Percentiles rank a stretch among this genome's conserved stretches.
Evolutionary conservation across 306 rosid species (phyloP).

Genomic region (Psophocarpus tetragonolobus): DNA sequence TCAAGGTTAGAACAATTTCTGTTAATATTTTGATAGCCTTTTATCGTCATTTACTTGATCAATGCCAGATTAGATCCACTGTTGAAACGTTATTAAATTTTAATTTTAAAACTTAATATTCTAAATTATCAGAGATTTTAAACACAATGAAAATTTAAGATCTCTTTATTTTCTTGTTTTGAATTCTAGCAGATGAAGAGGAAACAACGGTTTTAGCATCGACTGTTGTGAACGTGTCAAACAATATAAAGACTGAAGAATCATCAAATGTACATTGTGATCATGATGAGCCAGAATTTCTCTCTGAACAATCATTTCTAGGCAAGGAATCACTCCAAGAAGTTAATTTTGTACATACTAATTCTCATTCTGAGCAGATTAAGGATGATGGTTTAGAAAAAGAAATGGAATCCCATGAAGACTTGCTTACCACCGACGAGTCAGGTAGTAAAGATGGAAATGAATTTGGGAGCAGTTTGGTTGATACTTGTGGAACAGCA

Average conservation of each 20-base stretch:
- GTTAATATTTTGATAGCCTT: neutral
- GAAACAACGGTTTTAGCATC: constrained; percentile 21
- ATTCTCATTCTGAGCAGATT: constrained; percentile 31
- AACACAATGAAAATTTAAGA: neutral
- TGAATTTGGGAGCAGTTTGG: constrained; percentile 26
- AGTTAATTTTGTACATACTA: constrained; percentile 16
- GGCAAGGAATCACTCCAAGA: constrained; percentile 28
- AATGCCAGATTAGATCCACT: neutral
- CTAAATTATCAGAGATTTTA: neutral
- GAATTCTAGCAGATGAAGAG: constrained; percentile 49
- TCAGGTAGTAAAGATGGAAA: constrained; percentile 27
- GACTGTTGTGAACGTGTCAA: constrained; percentile 27
- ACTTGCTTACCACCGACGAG: neutral
- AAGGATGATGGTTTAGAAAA: constrained; percentile 32
- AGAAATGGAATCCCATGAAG: constrained; percentile 33
- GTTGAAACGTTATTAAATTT: neutral
- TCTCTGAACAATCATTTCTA: constrained; percentile 35
- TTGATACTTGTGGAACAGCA: neutral
- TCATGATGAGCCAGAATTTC: constrained; percentile 37
- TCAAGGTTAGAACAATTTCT: constrained; percentile 51
- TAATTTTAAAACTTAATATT: neutral
- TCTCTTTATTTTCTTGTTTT: constrained; percentile 34
- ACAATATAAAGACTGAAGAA: constrained; percentile 42
- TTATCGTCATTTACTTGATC: neutral
- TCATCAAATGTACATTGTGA: constrained; percentile 5